Evolutionary conservation across 495 filamentous ascomycete genomes (phyloP).

Genomic region (Penicillium argentinense): DNA sequence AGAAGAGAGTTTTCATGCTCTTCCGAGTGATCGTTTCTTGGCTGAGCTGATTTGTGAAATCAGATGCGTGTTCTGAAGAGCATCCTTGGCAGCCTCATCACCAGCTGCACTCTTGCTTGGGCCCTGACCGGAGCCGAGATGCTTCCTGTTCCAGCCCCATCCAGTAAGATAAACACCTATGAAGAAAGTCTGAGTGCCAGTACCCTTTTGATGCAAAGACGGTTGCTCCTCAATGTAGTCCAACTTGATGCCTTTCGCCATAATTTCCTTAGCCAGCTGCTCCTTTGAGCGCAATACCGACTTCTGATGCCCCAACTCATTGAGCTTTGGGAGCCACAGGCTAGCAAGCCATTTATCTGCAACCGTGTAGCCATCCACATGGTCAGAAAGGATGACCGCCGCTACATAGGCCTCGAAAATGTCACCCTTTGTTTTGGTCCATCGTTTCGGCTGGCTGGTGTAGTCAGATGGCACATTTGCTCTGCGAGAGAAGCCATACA

Average conservation of each 20-base stretch:
- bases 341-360: constrained; percentile 66
- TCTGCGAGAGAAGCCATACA: constrained; percentile 66
- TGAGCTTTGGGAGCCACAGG: constrained; percentile 61
- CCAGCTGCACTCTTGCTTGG: constrained; percentile 73
- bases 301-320: constrained; percentile 38
- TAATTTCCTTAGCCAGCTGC: constrained; percentile 55
- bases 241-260: constrained; percentile 59
- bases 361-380: constrained; percentile 54
- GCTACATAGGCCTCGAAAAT: constrained; percentile 89
- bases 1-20: too few species aligned
- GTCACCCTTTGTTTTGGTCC: constrained; percentile 73
- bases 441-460: constrained; percentile 44
- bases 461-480: constrained; percentile 51
- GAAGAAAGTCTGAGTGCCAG: constrained; percentile 58
- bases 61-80: constrained; percentile 58
- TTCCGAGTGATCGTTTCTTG: neutral
- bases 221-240: constrained; percentile 60
- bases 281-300: constrained; percentile 47
- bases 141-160: constrained; percentile 64
- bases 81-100: constrained; percentile 64
- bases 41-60: constrained; percentile 49
- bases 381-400: constrained; percentile 66
- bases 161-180: constrained; percentile 73
- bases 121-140: constrained; percentile 67
- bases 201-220: constrained; percentile 52